Base-by-base conservation (phyloP, 140 eudicot species). In the Cichorium intybus region DNA sequence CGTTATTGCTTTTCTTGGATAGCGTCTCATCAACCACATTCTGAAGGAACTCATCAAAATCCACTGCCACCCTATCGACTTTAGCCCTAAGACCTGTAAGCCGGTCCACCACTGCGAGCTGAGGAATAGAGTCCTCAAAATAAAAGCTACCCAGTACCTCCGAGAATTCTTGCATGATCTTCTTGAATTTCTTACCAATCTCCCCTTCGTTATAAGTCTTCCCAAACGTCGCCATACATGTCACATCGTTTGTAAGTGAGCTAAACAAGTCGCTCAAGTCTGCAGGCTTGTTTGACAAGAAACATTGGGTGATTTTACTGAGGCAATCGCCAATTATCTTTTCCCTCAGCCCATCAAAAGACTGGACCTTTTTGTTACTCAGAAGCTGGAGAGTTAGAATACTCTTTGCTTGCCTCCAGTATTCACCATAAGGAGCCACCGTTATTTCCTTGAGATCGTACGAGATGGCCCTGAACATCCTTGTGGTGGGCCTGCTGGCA, bases 391-490 rank as follows among this genome's bases (percentile, higher is more conserved):
- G 54, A 15, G 75, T 60, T 20, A 37, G 39, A 6, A 75, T 46
- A 26, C 77, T 79, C 22, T 71, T 74, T 4, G 65, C 2, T 15
- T 64, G 84, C 33, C 77, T 52, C 84, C 84, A 79, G 41, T 79
- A 52, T 24, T 74, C 84, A 7, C 84, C 78, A 34, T 75, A 79
- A 2, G 84, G 72, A 4, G 72, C 56, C 34, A 23, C 37, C 2
- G 71, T 29, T 12, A 78, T 54, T 24, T 58, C 60, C 53, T 55
- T 78, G 5, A 39, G 46, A 39, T 39, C 16, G 16, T 39, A 39
- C 4, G 46, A 39, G 46, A 39, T 39, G n/a, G 14, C 4, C 14
- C 69, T 58, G 28, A 22, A 21, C 17, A 51, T 7, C 20, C 51
- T 60, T 0, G 56, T 35, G 16, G 24, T 29, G 18, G 79, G 68